A percentile compares a stretch with the other conserved stretches of the same genome.
phyloP scores from a whole-genome alignment of 2,329 filamentous ascomycete genomes.

The Talaromyces sp. region DNA sequence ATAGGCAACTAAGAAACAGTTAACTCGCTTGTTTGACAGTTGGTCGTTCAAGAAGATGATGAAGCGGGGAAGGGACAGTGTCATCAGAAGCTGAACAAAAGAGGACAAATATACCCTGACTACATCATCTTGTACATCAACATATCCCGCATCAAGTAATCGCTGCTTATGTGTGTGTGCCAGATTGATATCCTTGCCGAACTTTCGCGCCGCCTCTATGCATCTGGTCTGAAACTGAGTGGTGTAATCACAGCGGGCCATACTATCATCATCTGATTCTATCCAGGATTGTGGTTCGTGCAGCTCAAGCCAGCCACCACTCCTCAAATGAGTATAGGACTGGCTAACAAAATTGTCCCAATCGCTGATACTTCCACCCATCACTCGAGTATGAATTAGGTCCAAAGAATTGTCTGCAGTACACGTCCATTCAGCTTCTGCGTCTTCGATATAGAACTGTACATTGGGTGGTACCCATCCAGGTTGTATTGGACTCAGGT shows the following conservation, averaged over 20 bases:
- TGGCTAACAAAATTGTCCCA: constrained; percentile 8
- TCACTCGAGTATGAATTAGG: constrained; percentile 10
- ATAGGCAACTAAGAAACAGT: constrained; percentile 39
- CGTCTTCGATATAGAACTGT: constrained; percentile 14
- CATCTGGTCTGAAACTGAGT: constrained; percentile 22
- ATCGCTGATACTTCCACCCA: constrained; percentile 10
- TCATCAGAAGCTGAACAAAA: background rate
- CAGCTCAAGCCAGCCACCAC: constrained; percentile 44
- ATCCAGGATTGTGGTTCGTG: constrained; percentile 41
- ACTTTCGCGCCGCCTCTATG: constrained; percentile 25
- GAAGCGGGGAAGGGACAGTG: background rate
- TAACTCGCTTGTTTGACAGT: background rate
- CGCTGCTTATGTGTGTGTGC: constrained; percentile 31
- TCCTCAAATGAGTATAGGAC: constrained; percentile 29
- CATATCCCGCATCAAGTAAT: constrained; percentile 47
- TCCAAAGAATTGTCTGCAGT: constrained; percentile 15
- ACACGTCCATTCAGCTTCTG: constrained; percentile 12
- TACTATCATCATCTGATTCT: constrained; percentile 41
- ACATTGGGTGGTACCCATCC: constrained; percentile 17
- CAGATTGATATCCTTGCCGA: constrained; percentile 30
- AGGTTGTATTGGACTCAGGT: constrained; percentile 11
- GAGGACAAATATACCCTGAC: constrained; percentile 12
- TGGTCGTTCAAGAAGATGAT: background rate
- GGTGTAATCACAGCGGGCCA: constrained; percentile 19
- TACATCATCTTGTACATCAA: constrained; percentile 41